Evolutionary conservation across 306 rosid species (phyloP).

Genomic region (Corylus avellana): DNA sequence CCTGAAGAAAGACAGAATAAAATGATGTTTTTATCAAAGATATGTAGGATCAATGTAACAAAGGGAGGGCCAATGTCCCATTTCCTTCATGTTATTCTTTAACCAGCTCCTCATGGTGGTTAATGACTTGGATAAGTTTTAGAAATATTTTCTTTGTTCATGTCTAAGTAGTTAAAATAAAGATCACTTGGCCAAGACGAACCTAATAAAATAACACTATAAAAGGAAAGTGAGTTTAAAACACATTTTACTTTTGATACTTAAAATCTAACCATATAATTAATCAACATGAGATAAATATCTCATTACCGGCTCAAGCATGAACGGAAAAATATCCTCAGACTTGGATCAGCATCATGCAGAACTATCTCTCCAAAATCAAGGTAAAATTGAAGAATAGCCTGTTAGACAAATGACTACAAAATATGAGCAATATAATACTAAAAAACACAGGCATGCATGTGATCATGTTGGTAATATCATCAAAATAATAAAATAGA

Average conservation of each 20-base stretch:
- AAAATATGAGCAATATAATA: constrained; percentile 10
- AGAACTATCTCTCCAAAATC: constrained; percentile 90
- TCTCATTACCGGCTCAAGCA: constrained; percentile 84
- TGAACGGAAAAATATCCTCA: constrained; percentile 76
- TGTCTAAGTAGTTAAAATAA: background rate
- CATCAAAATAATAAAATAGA: background rate
- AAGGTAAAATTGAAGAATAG: constrained; percentile 85
- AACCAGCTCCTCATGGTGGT: background rate
- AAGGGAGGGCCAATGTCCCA: constrained; percentile 1
- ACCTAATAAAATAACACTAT: background rate
- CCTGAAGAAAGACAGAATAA: background rate
- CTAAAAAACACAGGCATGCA: background rate
- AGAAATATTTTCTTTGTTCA: background rate
- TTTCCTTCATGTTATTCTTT: background rate
- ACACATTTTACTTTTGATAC: background rate
- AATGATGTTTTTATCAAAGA: background rate
- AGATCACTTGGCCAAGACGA: background rate
- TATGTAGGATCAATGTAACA: background rate
- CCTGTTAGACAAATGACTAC: constrained; percentile 43
- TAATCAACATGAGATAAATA: background rate
- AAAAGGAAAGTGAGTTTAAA: constrained; percentile 3
- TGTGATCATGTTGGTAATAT: background rate
- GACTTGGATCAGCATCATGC: constrained; percentile 94
- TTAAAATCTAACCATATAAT: background rate
- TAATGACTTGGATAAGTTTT: background rate